Evolutionary conservation across 768 basidiomycete species (phyloP), one percentile per base, ranked within the genome.

Genomic region (Russula ochroleuca): DNA sequence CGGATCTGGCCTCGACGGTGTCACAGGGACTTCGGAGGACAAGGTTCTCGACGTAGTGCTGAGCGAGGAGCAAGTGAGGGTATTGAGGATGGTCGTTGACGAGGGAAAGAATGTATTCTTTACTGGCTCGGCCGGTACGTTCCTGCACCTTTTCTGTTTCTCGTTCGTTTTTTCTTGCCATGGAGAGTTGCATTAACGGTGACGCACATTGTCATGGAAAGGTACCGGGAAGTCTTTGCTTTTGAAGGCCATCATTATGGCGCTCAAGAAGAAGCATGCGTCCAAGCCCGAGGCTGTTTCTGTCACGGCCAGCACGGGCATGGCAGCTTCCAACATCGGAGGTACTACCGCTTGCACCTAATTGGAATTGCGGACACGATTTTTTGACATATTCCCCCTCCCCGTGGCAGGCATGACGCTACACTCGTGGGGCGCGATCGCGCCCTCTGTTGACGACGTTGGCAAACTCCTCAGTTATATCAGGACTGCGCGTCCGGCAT

Each of bases 311-410:
- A 82, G 84, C 61, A 83, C 83, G 5, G 82, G 82, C 5, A 84
- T 86, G 70, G 86, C 87, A 3, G 85, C 87, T 2, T 84, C 84
- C 57, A 87, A 88, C 72, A 85, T 88, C 55, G 86, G 85, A 31
- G 87, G 86, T 71, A 69, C 11, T 13, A 45, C 19, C 65, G 65
- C 53, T 35, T 19, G 35, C 57, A 21, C 38, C 43, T 28, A 2
- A 25, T 33, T 23, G 11, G 21, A 13, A 52, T 43, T 33, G 35
- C 14, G 61, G 77, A 75, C 1, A 33, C 21, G 17, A 17, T 48
- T 59, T 15, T 48, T 35, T 67, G 71, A 11, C 21, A 28, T 28
- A 28, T 2, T 5, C 28, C 28, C 0, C 10, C n/a, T 1, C 10
- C 74, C 14, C 14, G 47, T 40, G 31, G 8, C 37, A 80, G 86